phyloP scores from a whole-genome alignment of 2,329 filamentous ascomycete genomes.

The Claviceps paspali region DNA sequence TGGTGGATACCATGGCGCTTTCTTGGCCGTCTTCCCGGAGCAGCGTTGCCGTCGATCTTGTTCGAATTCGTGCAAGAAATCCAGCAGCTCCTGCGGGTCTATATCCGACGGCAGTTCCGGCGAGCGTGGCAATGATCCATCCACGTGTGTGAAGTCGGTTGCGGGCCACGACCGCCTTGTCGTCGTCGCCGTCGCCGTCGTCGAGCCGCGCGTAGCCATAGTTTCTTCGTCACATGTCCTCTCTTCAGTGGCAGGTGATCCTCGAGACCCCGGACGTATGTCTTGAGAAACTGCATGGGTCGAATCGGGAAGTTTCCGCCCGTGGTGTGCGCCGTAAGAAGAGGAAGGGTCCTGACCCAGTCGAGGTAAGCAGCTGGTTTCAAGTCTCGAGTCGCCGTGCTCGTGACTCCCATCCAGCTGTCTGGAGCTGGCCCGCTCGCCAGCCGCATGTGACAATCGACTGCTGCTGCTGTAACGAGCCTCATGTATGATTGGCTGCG shows the following conservation, averaged over 20 bases:
- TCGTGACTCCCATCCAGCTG: background rate
- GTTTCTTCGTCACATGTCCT: background rate
- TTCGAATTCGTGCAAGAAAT: conserved; percentile 4
- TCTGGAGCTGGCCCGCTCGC: background rate
- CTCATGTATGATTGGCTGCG: background rate
- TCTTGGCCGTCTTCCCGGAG: background rate
- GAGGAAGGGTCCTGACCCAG: background rate
- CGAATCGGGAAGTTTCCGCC: background rate
- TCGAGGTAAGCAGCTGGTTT: background rate
- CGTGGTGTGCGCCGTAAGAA: background rate
- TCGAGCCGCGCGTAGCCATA: conserved; percentile 1
- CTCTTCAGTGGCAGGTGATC: background rate
- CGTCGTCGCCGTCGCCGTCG: too few relatives aligned
- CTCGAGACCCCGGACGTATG: background rate
- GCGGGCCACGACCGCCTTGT: background rate
- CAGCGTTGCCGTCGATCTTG: background rate
- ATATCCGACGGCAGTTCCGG: background rate
- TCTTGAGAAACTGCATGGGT: background rate
- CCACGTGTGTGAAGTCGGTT: background rate
- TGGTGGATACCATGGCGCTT: background rate
- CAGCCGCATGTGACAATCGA: background rate
- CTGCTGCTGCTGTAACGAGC: background rate
- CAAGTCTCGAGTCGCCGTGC: background rate
- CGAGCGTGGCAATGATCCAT: background rate
- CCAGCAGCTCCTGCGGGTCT: conserved; percentile 5